These are phyloP conservation scores for Coemansia sp. DNA, from an alignment of 192 early-diverging fungal genomes.

Conservation along the genomic window DNA sequence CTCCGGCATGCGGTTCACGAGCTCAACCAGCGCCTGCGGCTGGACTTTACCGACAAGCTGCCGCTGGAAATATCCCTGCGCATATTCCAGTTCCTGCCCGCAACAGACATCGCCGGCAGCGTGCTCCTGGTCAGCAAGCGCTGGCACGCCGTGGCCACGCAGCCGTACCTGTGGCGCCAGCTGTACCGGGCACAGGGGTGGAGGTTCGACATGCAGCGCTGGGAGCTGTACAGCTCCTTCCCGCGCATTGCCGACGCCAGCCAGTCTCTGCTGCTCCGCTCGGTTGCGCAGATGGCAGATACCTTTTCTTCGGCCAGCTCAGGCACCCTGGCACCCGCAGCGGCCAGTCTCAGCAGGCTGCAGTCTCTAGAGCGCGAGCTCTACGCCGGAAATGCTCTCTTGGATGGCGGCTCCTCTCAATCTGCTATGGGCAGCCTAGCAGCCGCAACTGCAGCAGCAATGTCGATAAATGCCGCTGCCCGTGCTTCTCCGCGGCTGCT, in stretches of 20 bases:
- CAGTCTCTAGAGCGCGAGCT: background rate
- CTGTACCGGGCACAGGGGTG: constrained; percentile 32
- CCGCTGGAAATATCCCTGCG: constrained; percentile 36
- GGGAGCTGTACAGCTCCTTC: constrained; percentile 30
- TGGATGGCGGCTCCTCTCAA: background rate
- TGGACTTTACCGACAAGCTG: constrained; percentile 45
- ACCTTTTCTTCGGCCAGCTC: constrained; percentile 4
- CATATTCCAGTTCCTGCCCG: constrained; percentile 31
- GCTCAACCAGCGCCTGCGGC: constrained; percentile 32
- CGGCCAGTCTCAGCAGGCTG: constrained; percentile 8
- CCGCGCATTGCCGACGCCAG: constrained; percentile 18
- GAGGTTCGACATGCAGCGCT: constrained; percentile 27
- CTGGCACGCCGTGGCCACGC: constrained; percentile 28
- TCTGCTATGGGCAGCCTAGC: constrained; percentile 12
- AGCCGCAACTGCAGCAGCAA: constrained; percentile 5
- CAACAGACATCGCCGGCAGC: constrained; percentile 22
- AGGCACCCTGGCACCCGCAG: constrained; percentile 8
- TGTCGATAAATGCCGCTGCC: background rate
- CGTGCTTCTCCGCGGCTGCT: background rate
- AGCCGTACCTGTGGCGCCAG: constrained; percentile 36
- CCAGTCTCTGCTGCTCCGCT: constrained; percentile 15
- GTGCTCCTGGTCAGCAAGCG: constrained; percentile 29
- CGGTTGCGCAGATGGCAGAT: constrained; percentile 2
- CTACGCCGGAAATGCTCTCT: background rate
- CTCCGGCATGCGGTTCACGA: constrained; percentile 20